Base-by-base conservation (phyloP, 345 rosid species). In the Abelmoschus esculentus region DNA sequence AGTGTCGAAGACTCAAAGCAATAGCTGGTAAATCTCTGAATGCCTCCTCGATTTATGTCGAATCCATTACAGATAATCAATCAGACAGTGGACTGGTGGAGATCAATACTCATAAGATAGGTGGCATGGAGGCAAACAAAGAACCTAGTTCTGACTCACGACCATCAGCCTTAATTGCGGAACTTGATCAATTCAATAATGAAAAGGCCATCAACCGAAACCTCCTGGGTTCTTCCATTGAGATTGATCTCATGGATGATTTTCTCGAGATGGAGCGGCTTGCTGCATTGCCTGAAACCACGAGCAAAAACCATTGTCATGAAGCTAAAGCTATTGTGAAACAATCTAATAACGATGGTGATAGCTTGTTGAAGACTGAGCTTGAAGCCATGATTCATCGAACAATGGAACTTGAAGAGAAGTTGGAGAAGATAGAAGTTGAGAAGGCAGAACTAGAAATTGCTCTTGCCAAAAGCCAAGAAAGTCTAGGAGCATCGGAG, bases 191-290 rank as follows among this genome's bases (percentile, higher is more conserved):
- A 68, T 80, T 81, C 72, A 87, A 77, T 72, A 75, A 78, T n/a
- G 87, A 84, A 22, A 87, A 81, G 69, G 67, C 66, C 65, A 63
- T 69, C 57, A 67, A 73, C 66, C 80, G 79, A 54, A 82, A 77
- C 66, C 44, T 79, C 36, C 73, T 75, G 1, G 62, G 79, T 34
- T 77, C 86, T 34, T 78, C 87, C 49, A 54, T 78, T 66, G 87
- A 86, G 72, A 81, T 86, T 65, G 86, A 85, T 80, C 90, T 91
- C 55, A 93, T 91, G 96, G 95, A 87, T 80, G 98, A 93, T 81
- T 93, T 93, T 73, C 92, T 93, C 66, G 98, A 93, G 77, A 93
- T 93, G 97, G 98, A 93, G 78, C 82, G 79, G 52, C 92, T 93
- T 81, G 91, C 85, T 68, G 87, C 96, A n/a, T 75, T 89, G 78